A percentile compares a stretch with the other conserved stretches of the same genome.
phyloP scores from a whole-genome alignment of 352 stramenopile species.

The Aphanomyces astaci region DNA sequence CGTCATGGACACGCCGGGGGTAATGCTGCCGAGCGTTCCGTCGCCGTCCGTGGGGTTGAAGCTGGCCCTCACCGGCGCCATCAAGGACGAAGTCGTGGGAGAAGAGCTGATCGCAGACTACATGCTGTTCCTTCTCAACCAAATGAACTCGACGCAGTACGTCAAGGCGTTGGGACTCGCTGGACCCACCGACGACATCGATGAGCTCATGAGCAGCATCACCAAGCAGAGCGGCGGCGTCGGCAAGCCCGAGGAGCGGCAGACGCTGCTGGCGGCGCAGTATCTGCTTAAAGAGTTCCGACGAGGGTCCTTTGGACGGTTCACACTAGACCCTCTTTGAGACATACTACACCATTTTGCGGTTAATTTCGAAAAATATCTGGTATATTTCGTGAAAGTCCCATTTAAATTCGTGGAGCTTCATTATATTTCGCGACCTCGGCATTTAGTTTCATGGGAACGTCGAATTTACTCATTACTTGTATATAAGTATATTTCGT shows the following conservation, averaged over 20 bases:
- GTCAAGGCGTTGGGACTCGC: conserved; percentile 59
- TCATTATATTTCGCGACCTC: no score
- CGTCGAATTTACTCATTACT: no score
- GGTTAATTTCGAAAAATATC: no score
- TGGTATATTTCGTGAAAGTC: no score
- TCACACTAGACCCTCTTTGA: conserved; percentile 63
- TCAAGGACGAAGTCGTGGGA: conserved; percentile 82
- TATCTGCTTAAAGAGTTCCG: conserved; percentile 72
- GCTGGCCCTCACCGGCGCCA: conserved; percentile 74
- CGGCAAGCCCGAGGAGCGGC: conserved; percentile 70
- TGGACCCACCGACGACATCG: conserved; percentile 65
- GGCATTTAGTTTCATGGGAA: no score
- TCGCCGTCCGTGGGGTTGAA: conserved; percentile 74
- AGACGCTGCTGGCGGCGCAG: conserved; percentile 52
- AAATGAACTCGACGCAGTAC: conserved; percentile 68
- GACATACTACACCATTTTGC: no score
- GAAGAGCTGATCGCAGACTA: conserved; percentile 84
- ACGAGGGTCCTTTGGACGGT: conserved; percentile 66
- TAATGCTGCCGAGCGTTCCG: conserved; percentile 82
- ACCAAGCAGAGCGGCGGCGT: conserved; percentile 61
- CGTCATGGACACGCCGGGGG: conserved; percentile 82
- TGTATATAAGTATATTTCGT: no score
- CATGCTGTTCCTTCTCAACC: conserved; percentile 83
- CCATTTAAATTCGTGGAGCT: no score
- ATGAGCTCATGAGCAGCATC: conserved; percentile 50